These are phyloP conservation scores for Mucor irregularis DNA, from an alignment of 371 early-diverging fungal genomes.

Conservation along the genomic window DNA sequence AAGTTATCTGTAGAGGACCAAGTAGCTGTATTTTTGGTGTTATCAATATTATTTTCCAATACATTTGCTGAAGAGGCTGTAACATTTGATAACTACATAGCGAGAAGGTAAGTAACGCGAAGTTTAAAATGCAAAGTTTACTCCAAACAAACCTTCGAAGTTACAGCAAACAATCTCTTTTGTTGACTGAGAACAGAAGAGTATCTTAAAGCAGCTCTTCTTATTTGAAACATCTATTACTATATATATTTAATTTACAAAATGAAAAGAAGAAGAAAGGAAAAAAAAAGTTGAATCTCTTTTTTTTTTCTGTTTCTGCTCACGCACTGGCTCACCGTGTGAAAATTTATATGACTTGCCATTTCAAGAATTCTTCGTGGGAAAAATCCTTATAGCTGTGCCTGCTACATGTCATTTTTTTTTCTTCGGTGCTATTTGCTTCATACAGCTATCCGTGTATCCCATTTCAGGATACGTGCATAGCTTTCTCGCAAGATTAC, in stretches of 20 bases:
- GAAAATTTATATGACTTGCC: conserved; percentile 11
- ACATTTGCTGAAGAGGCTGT: conserved; percentile 6
- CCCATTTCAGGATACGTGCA: too few relatives aligned
- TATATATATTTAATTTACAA: not conserved
- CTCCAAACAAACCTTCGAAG: conserved; percentile 4
- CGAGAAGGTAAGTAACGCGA: too few relatives aligned
- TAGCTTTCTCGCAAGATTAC: too few relatives aligned
- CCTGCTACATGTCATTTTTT: not conserved
- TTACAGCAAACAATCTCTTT: conserved; percentile 11
- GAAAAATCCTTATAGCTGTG: conserved; percentile 2
- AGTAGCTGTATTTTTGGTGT: not conserved
- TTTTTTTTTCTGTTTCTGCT: not conserved
- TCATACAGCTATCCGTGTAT: too few relatives aligned
- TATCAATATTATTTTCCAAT: not conserved
- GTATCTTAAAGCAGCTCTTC: not conserved
- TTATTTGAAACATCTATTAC: conserved; percentile 9
- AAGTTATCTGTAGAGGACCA: conserved; percentile 26
- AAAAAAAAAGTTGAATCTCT: not conserved
- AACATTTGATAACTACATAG: conserved; percentile 5
- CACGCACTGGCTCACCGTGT: conserved; percentile 12
- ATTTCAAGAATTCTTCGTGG: conserved; percentile 14
- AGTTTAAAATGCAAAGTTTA: not conserved
- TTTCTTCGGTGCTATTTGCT: too few relatives aligned
- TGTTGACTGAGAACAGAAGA: conserved; percentile 2
- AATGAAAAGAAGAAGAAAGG: not conserved